phyloP scores from a whole-genome alignment of 306 rosid genomes.

The Trichosanthes truncata region DNA sequence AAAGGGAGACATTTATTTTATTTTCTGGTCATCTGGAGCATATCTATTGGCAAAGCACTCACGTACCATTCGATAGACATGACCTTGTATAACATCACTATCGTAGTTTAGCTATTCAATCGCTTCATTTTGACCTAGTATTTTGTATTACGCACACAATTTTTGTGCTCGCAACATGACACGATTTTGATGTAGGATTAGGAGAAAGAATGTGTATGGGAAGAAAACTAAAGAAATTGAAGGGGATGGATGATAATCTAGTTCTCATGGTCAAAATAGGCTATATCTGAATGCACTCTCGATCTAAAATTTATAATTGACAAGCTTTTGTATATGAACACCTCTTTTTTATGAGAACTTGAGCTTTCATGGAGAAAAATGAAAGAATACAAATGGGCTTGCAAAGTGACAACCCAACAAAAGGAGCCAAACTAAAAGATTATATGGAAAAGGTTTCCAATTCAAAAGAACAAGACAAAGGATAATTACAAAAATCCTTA shows the following conservation, averaged over 20 bases:
- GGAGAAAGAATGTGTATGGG: not conserved
- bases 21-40: conserved; percentile 1
- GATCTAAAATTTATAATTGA: not conserved
- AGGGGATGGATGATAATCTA: not conserved
- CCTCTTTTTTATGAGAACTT: not conserved
- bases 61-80: not conserved
- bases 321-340: not conserved
- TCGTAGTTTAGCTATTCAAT: not conserved
- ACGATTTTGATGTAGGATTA: not conserved
- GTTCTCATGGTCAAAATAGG: not conserved
- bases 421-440: not conserved
- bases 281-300: not conserved
- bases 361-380: not conserved
- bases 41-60: not conserved
- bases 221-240: not conserved
- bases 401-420: not conserved
- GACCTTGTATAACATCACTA: not conserved
- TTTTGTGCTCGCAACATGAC: not conserved
- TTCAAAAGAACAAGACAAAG: not conserved
- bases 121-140: not conserved
- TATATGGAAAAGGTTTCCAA: not conserved
- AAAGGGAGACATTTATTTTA: not conserved
- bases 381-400: not conserved
- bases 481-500: not conserved
- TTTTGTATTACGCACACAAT: not conserved